These are phyloP conservation scores for Sporisorium graminicola DNA, from an alignment of 1,284 basidiomycete species.

Conservation along the genomic window DNA sequence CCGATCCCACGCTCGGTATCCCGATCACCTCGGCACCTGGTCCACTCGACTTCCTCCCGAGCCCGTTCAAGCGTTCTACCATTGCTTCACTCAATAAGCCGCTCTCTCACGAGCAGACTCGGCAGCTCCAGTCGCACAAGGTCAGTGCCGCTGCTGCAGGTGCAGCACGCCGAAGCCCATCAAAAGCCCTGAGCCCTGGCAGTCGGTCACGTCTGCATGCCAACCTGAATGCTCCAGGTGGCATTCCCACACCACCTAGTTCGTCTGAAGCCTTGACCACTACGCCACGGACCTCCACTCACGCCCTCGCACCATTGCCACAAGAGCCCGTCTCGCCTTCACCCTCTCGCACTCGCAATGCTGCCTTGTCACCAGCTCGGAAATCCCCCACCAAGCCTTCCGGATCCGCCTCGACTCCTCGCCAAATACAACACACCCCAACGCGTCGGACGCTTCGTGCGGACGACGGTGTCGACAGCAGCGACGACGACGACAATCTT, in stretches of 20 bases:
- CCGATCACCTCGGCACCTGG: neutral
- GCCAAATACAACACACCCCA: constrained; percentile 10
- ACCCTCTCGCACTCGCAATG: constrained; percentile 29
- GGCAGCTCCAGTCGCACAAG: constrained; percentile 22
- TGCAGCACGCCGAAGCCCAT: constrained; percentile 10
- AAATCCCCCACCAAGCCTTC: constrained; percentile 16
- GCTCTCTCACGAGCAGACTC: constrained; percentile 31
- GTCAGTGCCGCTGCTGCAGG: constrained; percentile 6
- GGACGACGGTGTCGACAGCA: constrained; percentile 1
- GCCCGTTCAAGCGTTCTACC: constrained; percentile 25
- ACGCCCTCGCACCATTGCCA: constrained; percentile 21
- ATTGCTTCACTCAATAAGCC: constrained; percentile 43
- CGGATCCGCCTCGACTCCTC: constrained; percentile 14
- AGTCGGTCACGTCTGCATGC: constrained; percentile 13
- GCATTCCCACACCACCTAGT: constrained; percentile 43
- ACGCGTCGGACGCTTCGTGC: constrained; percentile 6
- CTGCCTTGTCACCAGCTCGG: constrained; percentile 22
- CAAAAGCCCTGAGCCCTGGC: constrained; percentile 11
- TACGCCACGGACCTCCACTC: constrained; percentile 26
- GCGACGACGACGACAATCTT: constrained; percentile 25
- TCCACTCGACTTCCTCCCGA: constrained; percentile 15
- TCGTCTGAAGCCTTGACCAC: constrained; percentile 35
- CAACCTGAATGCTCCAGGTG: constrained; percentile 33
- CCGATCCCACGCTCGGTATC: constrained; percentile 39
- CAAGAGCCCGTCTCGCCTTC: constrained; percentile 44